Percentiles rank a stretch among this genome's conserved stretches.
phyloP scores from a whole-genome alignment of 2,329 filamentous ascomycete species.

The Sporothrix humicola region DNA sequence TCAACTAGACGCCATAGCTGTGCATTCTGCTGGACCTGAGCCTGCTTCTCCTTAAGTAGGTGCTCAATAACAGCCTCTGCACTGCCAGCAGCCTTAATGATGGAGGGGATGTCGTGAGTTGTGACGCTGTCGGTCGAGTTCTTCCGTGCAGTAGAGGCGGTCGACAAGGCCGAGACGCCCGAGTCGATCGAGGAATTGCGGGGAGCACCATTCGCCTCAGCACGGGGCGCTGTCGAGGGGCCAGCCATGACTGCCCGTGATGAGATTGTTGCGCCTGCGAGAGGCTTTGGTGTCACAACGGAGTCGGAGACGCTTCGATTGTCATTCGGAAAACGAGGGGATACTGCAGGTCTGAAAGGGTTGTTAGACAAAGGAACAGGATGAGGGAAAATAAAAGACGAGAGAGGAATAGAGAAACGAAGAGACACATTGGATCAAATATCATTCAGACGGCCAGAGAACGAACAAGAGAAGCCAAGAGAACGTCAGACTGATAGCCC shows the following conservation, averaged over 20 bases:
- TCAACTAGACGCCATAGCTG: slow-evolving; percentile 96
- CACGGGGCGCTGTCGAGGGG: slow-evolving; percentile 50
- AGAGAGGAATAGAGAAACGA: not conserved
- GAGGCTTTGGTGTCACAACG: slow-evolving; percentile 51
- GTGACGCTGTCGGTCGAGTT: slow-evolving; percentile 63
- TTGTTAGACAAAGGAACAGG: slow-evolving; percentile 33
- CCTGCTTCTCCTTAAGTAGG: slow-evolving; percentile 88
- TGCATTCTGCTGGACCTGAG: slow-evolving; percentile 83
- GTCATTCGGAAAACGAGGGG: slow-evolving; percentile 55
- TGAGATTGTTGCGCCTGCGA: slow-evolving; percentile 48
- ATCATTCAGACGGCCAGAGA: not conserved
- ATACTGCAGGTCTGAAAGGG: slow-evolving; percentile 41
- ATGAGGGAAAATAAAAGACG: not conserved
- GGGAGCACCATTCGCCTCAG: slow-evolving; percentile 53
- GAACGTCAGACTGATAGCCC: slow-evolving; percentile 22
- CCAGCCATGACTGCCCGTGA: slow-evolving; percentile 56
- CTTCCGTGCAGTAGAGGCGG: slow-evolving; percentile 62
- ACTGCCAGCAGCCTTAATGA: slow-evolving; percentile 85
- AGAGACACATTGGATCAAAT: not conserved
- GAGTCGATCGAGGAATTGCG: slow-evolving; percentile 92
- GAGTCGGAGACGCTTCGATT: slow-evolving; percentile 53
- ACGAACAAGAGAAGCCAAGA: not conserved
- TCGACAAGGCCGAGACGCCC: slow-evolving; percentile 79
- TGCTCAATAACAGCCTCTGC: slow-evolving; percentile 88
- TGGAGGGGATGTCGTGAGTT: slow-evolving; percentile 74